Conservation (phyloP, 2,329 filamentous ascomycete genomes). For the Cytospora paraplurivora region DNA sequence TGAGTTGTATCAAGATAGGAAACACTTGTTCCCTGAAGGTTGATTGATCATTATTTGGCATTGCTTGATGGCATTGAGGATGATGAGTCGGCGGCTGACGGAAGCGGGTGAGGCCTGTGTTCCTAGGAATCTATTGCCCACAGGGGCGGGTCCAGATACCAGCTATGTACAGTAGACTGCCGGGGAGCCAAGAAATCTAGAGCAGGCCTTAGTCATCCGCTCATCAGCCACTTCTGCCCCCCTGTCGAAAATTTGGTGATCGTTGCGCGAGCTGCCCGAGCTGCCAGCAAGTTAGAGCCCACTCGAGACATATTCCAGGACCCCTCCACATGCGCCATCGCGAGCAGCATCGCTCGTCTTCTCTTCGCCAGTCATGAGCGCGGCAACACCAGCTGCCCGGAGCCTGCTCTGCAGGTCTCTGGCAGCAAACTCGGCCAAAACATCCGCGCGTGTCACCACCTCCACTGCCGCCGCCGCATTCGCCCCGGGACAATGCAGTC, state of each 20-base stretch:
- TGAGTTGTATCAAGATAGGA: slow-evolving; percentile 1
- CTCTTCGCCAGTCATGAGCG: slow-evolving; percentile 51
- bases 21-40: slow-evolving; percentile 10
- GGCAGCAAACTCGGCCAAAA: slow-evolving; percentile 38
- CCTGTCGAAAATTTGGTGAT: slow-evolving; percentile 28
- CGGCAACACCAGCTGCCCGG: slow-evolving; percentile 54
- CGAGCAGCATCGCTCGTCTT: slow-evolving; percentile 24
- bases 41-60: too few species aligned
- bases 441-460: slow-evolving; percentile 30
- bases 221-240: slow-evolving; percentile 2
- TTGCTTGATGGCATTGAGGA: too few species aligned
- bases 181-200: too few species aligned
- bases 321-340: slow-evolving; percentile 13
- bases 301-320: slow-evolving; percentile 3
- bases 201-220: slow-evolving; percentile 19
- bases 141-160: too few species aligned
- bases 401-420: slow-evolving; percentile 56
- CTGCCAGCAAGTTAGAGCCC: slow-evolving; percentile 18
- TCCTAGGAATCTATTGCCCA: too few species aligned
- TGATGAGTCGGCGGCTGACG: background rate
- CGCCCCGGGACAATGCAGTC: slow-evolving; percentile 31
- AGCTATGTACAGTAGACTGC: too few species aligned
- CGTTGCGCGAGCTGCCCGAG: slow-evolving; percentile 22
- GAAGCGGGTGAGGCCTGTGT: background rate
- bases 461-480: slow-evolving; percentile 31